Conservation (phyloP, 192 early-diverging fungal species). For the Umbelopsis isabellina region DNA sequence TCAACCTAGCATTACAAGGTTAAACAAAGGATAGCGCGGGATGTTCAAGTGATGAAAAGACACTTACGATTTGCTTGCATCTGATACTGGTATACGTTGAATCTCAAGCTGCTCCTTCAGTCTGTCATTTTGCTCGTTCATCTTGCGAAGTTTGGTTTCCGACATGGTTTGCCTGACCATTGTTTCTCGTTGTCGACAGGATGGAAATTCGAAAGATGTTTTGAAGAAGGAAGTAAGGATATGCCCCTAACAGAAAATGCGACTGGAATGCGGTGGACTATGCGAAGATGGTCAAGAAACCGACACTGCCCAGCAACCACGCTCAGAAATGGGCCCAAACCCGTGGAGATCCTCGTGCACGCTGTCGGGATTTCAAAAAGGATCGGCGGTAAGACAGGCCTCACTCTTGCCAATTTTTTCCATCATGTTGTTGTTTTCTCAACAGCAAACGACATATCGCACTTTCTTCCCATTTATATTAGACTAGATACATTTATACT, state of each 20-base stretch:
- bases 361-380: slow-evolving; percentile 3
- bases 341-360: neutral
- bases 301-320: too few species aligned
- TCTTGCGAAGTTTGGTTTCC: slow-evolving; percentile 72
- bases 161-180: slow-evolving; percentile 39
- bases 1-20: slow-evolving; percentile 21
- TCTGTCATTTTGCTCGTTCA: slow-evolving; percentile 75
- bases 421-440: too few species aligned
- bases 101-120: slow-evolving; percentile 80
- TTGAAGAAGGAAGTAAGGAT: too few species aligned
- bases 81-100: slow-evolving; percentile 74
- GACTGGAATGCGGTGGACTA: too few species aligned
- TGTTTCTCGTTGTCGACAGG: neutral
- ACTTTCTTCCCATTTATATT: too few species aligned
- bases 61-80: slow-evolving; percentile 58
- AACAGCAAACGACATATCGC: too few species aligned
- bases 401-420: neutral
- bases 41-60: neutral
- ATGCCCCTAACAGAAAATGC: too few species aligned
- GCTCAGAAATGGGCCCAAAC: too few species aligned
- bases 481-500: too few species aligned
- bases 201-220: neutral
- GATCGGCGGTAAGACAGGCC: slow-evolving; percentile 4
- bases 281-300: too few species aligned
- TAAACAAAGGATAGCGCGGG: neutral